Base-by-base conservation (phyloP, 2,329 filamentous ascomycete genomes). In the Penicillium sp. region DNA sequence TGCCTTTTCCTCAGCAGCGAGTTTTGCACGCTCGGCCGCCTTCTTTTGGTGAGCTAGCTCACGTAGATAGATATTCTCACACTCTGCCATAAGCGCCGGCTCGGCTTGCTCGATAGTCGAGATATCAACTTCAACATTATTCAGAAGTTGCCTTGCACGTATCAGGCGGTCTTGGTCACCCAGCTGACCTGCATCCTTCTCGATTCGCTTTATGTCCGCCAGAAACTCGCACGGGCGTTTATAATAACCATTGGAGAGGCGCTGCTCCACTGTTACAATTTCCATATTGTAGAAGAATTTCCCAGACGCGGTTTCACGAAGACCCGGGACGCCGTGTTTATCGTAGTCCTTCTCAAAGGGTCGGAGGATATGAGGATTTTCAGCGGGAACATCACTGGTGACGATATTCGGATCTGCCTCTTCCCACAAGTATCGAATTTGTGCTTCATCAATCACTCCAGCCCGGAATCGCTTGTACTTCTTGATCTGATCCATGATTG, bases 261-360 rank as follows among this genome's bases (percentile, higher is more conserved):
- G 87, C 69, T 96, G 91, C 75, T 99, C 94, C 46, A 99, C 97
- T 1, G 89, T 93, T 3, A 88, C 88, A 9, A 93, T 89, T 67
- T 97, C 92, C 39, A 99, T 78, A 62, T 99, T 99, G 78, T 97
- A 97, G 71, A 87, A 97, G 70, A 92, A 94, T 70, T 94, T 96
- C 51, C 85, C 85, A 1, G 85, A 90, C 2, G 82, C 81, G 4
- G 84, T 85, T 59, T 97, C 89, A 32, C 85, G 79, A 37, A 99
- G 77, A 13, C 92, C 91, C 33, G 84, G 80, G 9, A 88, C 84
- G 7, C 89, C 92, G 58, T 94, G 84, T 56, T 86, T 86, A 68
- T 99, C 93, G 61, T 84, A 86, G 32, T 84, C 84, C 53, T 91
- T 85, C 65, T 92, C 89, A 66, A 84, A 97, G 1, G 91, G 92